Base-by-base conservation (phyloP, 148 eudicot genomes). In the Cornus kousa region DNA sequence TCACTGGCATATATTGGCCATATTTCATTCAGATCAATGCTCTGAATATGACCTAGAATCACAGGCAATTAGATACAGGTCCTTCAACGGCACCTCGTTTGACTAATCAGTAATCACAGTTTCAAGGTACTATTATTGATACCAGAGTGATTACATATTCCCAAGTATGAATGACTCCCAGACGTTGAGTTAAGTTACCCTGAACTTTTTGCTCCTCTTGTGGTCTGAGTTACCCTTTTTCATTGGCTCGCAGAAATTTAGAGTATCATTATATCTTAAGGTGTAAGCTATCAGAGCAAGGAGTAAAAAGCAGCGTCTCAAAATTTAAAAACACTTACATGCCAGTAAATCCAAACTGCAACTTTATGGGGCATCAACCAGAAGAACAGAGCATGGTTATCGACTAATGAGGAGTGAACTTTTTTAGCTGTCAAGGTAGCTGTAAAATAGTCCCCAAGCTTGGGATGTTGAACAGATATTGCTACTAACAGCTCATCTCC, bases 331-430 rank as follows among this genome's bases (percentile, higher is more conserved):
- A 66, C 14, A 79, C 98, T 93, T 89, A 93, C 98, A 84, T 95
- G 93, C 97, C 98, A 95, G 87, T 95, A 95, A 76, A 95, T 95
- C 98, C 97, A 91, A 23, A 93, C 1, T 43, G 97, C 97, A 82
- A 93, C 98, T 84, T 90, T 95, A 78, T 93, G 98, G 48, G 98
- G 98, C 98, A 95, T 95, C 85, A 95, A 84, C 94, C 96, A 95
- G 90, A 95, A 95, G 81, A 85, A 95, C 46, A 84, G 23, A 14
- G 86, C 78, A 75, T 85, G 88, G 80, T 91, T 85, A 28, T 72
- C 72, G 67, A 79, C 83, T 68, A 65, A 53, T 40, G 85, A 85
- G 9, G 91, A 85, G 60, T 84, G 67, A 64, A 91, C 82, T 85
- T 74, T 90, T 80, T 87, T 87, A 28, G 94, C 98, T 74, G 84